phyloP scores from a whole-genome alignment of 352 stramenopile species.

The Phytophthora fragariaefolia region DNA sequence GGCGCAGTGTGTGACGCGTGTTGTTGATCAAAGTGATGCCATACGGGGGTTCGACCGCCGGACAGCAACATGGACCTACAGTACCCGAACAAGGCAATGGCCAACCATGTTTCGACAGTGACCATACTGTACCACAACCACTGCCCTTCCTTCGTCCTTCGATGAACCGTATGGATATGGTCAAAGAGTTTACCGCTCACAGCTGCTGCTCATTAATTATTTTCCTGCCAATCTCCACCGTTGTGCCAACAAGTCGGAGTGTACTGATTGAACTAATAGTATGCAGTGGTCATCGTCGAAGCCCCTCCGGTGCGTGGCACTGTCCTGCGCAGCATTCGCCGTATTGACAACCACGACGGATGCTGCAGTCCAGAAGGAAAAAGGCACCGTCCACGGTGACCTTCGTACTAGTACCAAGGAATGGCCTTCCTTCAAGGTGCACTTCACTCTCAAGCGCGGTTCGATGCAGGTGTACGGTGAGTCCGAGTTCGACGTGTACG shows the following conservation, averaged over 20 bases:
- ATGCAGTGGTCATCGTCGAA: conserved; percentile 4
- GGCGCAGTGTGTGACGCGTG: conserved; percentile 9
- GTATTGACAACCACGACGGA: conserved; percentile 4
- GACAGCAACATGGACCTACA: conserved; percentile 31
- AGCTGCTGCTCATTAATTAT: conserved; percentile 23
- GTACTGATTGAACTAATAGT: no score
- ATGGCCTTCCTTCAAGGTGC: conserved; percentile 48
- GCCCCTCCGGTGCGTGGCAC: conserved; percentile 3
- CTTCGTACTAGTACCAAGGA: conserved; percentile 31
- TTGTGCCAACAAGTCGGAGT: neutral
- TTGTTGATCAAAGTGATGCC: conserved; percentile 18
- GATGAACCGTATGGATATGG: conserved; percentile 11
- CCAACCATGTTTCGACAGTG: conserved; percentile 19
- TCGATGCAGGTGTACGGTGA: conserved; percentile 47
- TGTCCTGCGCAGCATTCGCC: conserved; percentile 7
- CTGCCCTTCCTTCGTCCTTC: conserved; percentile 11
- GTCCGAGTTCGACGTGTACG: conserved; percentile 43
- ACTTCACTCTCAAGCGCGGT: conserved; percentile 46
- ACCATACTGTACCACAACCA: conserved; percentile 30
- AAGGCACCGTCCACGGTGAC: conserved; percentile 28
- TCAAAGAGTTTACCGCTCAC: conserved; percentile 10
- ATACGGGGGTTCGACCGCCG: conserved; percentile 17
- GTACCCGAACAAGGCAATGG: no score
- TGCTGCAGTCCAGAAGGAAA: conserved; percentile 9
- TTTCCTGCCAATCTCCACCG: conserved; percentile 11